These are phyloP conservation scores for Debaryomyces fabryi DNA, from an alignment of 1,139 yeast species.

Conservation along the genomic window DNA sequence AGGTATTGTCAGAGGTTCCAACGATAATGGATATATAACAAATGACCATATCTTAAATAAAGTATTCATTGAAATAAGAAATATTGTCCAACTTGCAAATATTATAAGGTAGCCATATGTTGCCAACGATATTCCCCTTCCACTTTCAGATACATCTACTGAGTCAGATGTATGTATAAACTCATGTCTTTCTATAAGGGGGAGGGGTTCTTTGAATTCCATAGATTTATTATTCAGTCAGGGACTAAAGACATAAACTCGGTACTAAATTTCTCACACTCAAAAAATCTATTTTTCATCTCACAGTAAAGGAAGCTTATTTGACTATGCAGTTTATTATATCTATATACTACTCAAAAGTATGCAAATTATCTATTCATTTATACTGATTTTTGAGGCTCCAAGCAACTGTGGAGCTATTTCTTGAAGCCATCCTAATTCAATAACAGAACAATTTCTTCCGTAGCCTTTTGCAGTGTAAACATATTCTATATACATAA, in stretches of 20 bases:
- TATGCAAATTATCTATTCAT: slow-evolving; percentile 11
- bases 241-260: neutral
- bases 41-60: slow-evolving; percentile 49
- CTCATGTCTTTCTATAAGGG: slow-evolving; percentile 14
- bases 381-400: slow-evolving; percentile 35
- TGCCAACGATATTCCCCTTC: neutral
- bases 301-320: neutral
- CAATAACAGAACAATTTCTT: slow-evolving; percentile 81
- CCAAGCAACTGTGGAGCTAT: slow-evolving; percentile 72
- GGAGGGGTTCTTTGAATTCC: slow-evolving; percentile 17
- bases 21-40: slow-evolving; percentile 35
- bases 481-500: slow-evolving; percentile 93
- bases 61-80: slow-evolving; percentile 44
- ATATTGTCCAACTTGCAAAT: slow-evolving; percentile 41
- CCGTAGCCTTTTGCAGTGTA: slow-evolving; percentile 94
- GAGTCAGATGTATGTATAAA: slow-evolving; percentile 6
- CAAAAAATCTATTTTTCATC: neutral
- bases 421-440: slow-evolving; percentile 84
- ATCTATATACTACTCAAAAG: neutral
- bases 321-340: neutral
- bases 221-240: slow-evolving; percentile 2
- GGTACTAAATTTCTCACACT: neutral
- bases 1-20: slow-evolving; percentile 13
- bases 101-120: slow-evolving; percentile 44
- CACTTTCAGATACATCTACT: neutral